Percentiles rank a stretch among this genome's conserved stretches.
Conservation (phyloP, 495 filamentous ascomycete genomes). For the Trichodelitschia bisporula region DNA sequence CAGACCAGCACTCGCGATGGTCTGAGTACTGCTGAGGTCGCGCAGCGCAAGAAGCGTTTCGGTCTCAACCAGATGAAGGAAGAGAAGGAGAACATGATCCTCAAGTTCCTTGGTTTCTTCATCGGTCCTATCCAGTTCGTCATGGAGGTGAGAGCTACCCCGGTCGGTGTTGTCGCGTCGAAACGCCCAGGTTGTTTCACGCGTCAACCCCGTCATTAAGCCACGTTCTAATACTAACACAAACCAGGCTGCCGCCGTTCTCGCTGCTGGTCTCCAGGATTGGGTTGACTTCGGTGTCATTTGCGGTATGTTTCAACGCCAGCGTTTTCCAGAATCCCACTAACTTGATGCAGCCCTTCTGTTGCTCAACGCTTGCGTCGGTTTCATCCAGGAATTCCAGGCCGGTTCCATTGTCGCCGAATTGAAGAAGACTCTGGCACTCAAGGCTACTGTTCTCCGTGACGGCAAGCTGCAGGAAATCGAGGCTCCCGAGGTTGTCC, state of each 20-base stretch:
- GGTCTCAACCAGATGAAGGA: slow-evolving; percentile 78
- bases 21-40: slow-evolving; percentile 47
- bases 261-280: slow-evolving; percentile 58
- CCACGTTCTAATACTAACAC: too few species aligned
- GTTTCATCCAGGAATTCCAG: slow-evolving; percentile 75
- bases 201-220: too few species aligned
- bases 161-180: too few species aligned
- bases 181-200: too few species aligned
- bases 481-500: slow-evolving; percentile 55
- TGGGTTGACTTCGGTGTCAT: slow-evolving; percentile 72
- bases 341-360: too few species aligned
- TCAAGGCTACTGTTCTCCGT: slow-evolving; percentile 66
- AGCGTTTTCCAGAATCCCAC: too few species aligned
- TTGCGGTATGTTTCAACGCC: too few species aligned
- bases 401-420: slow-evolving; percentile 82
- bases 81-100: slow-evolving; percentile 59
- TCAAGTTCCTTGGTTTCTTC: slow-evolving; percentile 71
- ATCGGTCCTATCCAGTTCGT: slow-evolving; percentile 82
- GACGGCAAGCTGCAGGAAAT: slow-evolving; percentile 47
- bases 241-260: slow-evolving; percentile 37
- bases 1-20: slow-evolving; percentile 45
- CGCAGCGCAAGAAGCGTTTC: slow-evolving; percentile 45
- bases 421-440: slow-evolving; percentile 69
- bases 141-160: slow-evolving; percentile 62
- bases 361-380: slow-evolving; percentile 60